phyloP scores from a whole-genome alignment of 495 filamentous ascomycete genomes.

The Mycothermus thermophilus region DNA sequence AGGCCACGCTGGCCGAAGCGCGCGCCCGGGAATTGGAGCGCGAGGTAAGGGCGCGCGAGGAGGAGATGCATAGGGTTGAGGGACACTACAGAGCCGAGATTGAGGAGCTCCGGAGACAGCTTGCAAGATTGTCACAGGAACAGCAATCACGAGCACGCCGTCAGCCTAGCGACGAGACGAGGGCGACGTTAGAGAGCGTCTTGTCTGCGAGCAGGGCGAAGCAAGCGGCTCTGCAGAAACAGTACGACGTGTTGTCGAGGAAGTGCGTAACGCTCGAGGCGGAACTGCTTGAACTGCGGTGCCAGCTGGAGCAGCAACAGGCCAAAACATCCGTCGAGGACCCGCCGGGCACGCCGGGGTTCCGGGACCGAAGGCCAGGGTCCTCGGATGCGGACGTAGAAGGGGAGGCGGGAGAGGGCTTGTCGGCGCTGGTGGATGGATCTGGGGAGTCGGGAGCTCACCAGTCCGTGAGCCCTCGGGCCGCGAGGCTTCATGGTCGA shows the following conservation, averaged over 20 bases:
- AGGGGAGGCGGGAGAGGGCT: conserved; percentile 20
- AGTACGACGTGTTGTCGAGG: conserved; percentile 25
- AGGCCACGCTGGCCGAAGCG: conserved; percentile 36
- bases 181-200: conserved; percentile 21
- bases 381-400: conserved; percentile 22
- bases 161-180: conserved; percentile 22
- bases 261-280: conserved; percentile 29
- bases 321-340: too few species aligned
- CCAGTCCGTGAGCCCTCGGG: conserved; percentile 24
- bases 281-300: conserved; percentile 23
- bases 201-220: conserved; percentile 26
- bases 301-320: conserved; percentile 8
- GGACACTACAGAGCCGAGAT: conserved; percentile 33
- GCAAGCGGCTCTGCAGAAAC: conserved; percentile 29
- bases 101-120: conserved; percentile 22
- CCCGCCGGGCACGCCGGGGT: conserved; percentile 6
- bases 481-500: conserved; percentile 32
- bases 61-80: conserved; percentile 33
- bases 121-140: too few species aligned
- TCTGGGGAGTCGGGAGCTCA: conserved; percentile 8
- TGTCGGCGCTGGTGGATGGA: conserved; percentile 16
- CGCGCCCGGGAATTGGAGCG: conserved; percentile 38
- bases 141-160: conserved; percentile 24
- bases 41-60: conserved; percentile 39
- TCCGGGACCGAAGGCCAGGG: conserved; percentile 16